Evolutionary conservation across 257 asterid species (phyloP).

Genomic region (Prunella vulgaris): DNA sequence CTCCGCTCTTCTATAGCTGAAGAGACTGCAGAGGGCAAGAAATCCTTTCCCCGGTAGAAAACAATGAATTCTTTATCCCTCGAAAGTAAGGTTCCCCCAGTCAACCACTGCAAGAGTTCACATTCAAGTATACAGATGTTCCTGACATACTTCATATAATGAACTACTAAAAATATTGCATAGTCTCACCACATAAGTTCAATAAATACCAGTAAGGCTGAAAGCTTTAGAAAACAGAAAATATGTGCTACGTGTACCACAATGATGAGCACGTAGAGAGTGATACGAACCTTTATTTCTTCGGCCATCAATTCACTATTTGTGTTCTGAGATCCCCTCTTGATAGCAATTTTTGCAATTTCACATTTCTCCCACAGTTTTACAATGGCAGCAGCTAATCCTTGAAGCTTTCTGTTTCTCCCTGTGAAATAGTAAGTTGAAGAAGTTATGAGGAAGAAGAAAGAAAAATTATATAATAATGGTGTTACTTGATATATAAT

Average conservation of each 20-base stretch:
- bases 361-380: conserved; percentile 99
- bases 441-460: conserved; percentile 13
- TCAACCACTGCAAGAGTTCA: conserved; percentile 67
- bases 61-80: conserved; percentile 88
- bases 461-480: not conserved
- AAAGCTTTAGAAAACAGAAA: not conserved
- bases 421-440: conserved; percentile 42
- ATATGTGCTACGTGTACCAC: not conserved
- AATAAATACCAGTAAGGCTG: not conserved
- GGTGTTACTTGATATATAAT: conserved; percentile 1
- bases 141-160: conserved; percentile 1
- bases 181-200: conserved; percentile 14
- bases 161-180: conserved; percentile 5
- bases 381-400: conserved; percentile 84
- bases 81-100: conserved; percentile 93
- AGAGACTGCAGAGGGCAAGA: conserved; percentile 88
- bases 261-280: conserved; percentile 12
- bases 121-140: conserved; percentile 31
- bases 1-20: conserved; percentile 83
- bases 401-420: conserved; percentile 86
- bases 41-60: conserved; percentile 94
- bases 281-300: conserved; percentile 77
- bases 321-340: conserved; percentile 95
- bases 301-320: conserved; percentile 91
- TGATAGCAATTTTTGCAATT: conserved; percentile 88